Conservation (phyloP, 2,329 filamentous ascomycete species). For the Penicillium sp. region DNA sequence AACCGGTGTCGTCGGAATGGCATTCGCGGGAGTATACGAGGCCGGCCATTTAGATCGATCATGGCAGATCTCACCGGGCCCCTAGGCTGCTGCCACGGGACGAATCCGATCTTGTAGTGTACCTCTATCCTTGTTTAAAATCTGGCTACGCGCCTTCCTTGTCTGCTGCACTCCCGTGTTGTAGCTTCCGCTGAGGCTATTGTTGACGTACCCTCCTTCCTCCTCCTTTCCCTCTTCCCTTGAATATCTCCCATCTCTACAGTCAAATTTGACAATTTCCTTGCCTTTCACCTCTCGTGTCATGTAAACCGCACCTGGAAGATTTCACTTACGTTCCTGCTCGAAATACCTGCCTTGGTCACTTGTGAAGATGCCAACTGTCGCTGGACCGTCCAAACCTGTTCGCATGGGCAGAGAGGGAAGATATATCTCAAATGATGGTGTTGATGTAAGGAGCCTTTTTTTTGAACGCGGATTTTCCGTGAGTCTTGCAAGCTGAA, state of each 20-base stretch:
- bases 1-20: conserved; percentile 50
- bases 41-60: conserved; percentile 56
- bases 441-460: conserved; percentile 15
- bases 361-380: conserved; percentile 28
- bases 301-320: conserved; percentile 26
- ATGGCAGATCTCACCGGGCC: conserved; percentile 53
- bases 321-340: conserved; percentile 1
- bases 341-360: not conserved
- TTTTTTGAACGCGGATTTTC: conserved; percentile 25
- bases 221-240: conserved; percentile 17
- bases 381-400: conserved; percentile 24
- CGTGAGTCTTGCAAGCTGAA: conserved; percentile 21
- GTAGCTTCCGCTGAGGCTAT: not conserved
- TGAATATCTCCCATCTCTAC: conserved; percentile 21
- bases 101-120: conserved; percentile 3
- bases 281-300: conserved; percentile 16
- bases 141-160: not conserved
- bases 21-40: conserved; percentile 52
- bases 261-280: conserved; percentile 23
- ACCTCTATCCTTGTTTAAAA: not conserved
- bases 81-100: conserved; percentile 35
- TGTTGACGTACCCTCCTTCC: not conserved
- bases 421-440: conserved; percentile 19
- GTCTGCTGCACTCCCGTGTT: not conserved
- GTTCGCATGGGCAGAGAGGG: conserved; percentile 25